Evolutionary conservation across 164 flowering plant genomes (phyloP).

Genomic region (Vitis amurensis): DNA sequence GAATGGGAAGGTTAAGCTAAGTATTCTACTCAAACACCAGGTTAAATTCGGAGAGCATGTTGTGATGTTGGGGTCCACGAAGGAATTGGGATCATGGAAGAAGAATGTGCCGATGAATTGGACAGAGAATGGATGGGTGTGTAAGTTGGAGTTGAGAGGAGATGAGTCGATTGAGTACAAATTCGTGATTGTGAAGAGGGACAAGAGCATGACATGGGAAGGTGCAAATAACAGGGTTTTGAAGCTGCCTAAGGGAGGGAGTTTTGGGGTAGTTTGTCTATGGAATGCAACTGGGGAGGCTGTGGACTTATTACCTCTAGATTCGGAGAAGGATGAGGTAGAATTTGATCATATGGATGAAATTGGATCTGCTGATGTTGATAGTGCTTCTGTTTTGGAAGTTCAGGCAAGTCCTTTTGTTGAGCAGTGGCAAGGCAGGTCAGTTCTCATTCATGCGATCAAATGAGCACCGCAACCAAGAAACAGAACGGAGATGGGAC

Average conservation of each 20-base stretch:
- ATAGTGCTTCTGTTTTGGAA: conserved; percentile 21
- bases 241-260: conserved; percentile 54
- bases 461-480: conserved; percentile 67
- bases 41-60: conserved; percentile 79
- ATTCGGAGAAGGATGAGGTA: conserved; percentile 12
- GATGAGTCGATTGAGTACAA: conserved; percentile 64
- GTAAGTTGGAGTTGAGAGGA: conserved; percentile 52
- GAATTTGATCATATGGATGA: conserved; percentile 20
- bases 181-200: conserved; percentile 55
- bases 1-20: conserved; percentile 44
- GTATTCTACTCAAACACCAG: conserved; percentile 62
- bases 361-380: conserved; percentile 23
- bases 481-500: conserved; percentile 61
- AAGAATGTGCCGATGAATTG: conserved; percentile 61
- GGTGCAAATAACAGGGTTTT: conserved; percentile 63
- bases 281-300: conserved; percentile 71
- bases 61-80: conserved; percentile 61
- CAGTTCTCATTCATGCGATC: conserved; percentile 77
- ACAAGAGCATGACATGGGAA: conserved; percentile 70
- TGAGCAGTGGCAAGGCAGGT: conserved; percentile 85
- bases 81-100: conserved; percentile 90
- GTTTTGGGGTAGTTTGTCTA: conserved; percentile 53
- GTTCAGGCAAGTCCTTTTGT: conserved; percentile 68
- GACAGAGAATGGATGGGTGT: conserved; percentile 83
- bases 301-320: conserved; percentile 38